Percentiles rank a stretch among this genome's conserved stretches.
These are phyloP conservation scores for Tulasnella sp. DNA, from an alignment of 768 basidiomycete genomes.

Conservation along the genomic window DNA sequence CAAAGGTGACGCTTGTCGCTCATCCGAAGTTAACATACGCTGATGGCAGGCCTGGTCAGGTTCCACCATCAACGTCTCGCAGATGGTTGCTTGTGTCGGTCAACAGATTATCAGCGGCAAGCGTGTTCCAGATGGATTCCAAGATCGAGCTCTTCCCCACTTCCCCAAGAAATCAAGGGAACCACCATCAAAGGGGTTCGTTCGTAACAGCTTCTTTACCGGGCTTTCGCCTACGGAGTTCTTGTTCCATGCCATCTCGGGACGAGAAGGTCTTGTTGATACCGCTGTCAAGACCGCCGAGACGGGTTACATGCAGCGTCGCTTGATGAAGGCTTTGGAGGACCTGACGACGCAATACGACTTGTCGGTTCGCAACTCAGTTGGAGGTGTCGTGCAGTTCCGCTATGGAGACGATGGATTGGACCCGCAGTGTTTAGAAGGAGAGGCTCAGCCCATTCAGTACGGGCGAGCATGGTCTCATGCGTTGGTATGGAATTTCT, in stretches of 20 bases:
- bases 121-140: constrained; percentile 98
- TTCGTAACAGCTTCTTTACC: constrained; percentile 93
- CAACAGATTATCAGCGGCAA: constrained; percentile 98
- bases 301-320: constrained; percentile 99
- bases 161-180: constrained; percentile 88
- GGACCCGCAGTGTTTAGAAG: constrained; percentile 94
- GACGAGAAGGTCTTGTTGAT: constrained; percentile 96
- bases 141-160: constrained; percentile 84
- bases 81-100: constrained; percentile 99
- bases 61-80: constrained; percentile 97
- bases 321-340: constrained; percentile 93
- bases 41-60: constrained; percentile 46
- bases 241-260: constrained; percentile 97
- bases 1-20: constrained; percentile 57
- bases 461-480: constrained; percentile 84
- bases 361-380: constrained; percentile 88
- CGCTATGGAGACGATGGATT: constrained; percentile 94
- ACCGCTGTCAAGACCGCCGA: constrained; percentile 99
- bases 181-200: constrained; percentile 97
- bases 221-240: constrained; percentile 93
- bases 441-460: constrained; percentile 90
- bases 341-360: constrained; percentile 97
- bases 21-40: not conserved
- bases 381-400: constrained; percentile 95
- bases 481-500: constrained; percentile 53